Evolutionary conservation across 192 early-diverging fungal species (phyloP).

Genomic region (Anaeromyces robustus): DNA sequence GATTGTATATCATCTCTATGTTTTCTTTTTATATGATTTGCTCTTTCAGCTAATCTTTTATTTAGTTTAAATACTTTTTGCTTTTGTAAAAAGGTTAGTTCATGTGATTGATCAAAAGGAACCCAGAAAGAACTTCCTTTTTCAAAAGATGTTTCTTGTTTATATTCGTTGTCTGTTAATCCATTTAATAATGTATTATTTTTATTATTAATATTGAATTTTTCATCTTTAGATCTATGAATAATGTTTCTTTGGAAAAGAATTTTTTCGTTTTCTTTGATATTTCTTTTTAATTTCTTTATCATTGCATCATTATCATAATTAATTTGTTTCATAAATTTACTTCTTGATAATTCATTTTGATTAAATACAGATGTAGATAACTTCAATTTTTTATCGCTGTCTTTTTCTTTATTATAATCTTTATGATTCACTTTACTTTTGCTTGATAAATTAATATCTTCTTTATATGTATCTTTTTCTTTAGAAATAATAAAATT

Average conservation of each 20-base stretch:
- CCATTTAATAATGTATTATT: neutral
- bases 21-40: neutral
- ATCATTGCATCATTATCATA: neutral
- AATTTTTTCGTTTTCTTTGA: neutral
- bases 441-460: no score
- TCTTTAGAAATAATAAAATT: no score
- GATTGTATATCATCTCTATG: neutral
- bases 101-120: neutral
- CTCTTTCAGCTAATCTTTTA: neutral
- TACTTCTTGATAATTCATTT: neutral
- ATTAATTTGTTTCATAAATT: neutral
- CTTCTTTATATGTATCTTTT: no score
- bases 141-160: neutral
- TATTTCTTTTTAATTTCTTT: neutral
- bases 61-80: neutral
- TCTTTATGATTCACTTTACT: no score
- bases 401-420: no score
- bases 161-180: no score
- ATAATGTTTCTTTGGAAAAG: no score
- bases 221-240: no score
- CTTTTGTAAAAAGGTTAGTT: neutral
- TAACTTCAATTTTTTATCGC: no score
- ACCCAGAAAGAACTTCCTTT: neutral
- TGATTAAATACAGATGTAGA: no score
- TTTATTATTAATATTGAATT: neutral